Evolutionary conservation across 768 basidiomycete species (phyloP), one percentile per base, ranked within the genome.

Genomic region (Cytidiella melzeri): DNA sequence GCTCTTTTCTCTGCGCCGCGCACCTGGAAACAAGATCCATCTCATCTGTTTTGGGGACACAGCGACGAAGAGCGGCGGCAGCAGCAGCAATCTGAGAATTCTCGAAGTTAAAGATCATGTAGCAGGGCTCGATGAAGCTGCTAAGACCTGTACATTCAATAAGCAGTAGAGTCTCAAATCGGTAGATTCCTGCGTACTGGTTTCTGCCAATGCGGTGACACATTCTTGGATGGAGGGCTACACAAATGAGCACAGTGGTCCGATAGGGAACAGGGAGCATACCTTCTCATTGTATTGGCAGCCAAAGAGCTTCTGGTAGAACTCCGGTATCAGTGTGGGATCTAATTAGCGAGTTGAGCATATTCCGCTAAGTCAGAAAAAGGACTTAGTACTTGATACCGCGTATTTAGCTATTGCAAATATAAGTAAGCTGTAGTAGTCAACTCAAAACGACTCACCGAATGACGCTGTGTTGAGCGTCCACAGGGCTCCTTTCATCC

Each of bases 401-500:
- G 72, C 70, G 48, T 73, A 73, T 50, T 73, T 72, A 18, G 69
- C 73, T 69, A 41, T 44, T 41, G 12, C 10, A 24, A 25, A 48
- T 20, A 55, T 34, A 18, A 44, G 27, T 28, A 55, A 20, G 25
- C 28, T n/a, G 36, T 38, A 25, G 20, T 21, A 23, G 27, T 26
- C 11, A 18, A 45, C 47, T 25, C 40, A 34, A 47, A 2, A 5
- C 30, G n/a, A 57, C 63, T 57, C 55, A 67, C 86, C 83, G 54
- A 91, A 82, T 4, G 73, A 71, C 9, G 81, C 70, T 7, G 73
- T 70, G 58, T 87, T 83, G 25, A 92, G 61, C 3, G 84, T 83
- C 80, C 88, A 92, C 18, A 92, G 66, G 3, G 89, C 87, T 9
- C 92, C 92, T 69, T 96, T 94, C 83, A 92, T 89, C n/a, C 86